Evolutionary conservation across 139 green algal genomes (phyloP).

Genomic region (Chlamydomonas sphaeroides): DNA sequence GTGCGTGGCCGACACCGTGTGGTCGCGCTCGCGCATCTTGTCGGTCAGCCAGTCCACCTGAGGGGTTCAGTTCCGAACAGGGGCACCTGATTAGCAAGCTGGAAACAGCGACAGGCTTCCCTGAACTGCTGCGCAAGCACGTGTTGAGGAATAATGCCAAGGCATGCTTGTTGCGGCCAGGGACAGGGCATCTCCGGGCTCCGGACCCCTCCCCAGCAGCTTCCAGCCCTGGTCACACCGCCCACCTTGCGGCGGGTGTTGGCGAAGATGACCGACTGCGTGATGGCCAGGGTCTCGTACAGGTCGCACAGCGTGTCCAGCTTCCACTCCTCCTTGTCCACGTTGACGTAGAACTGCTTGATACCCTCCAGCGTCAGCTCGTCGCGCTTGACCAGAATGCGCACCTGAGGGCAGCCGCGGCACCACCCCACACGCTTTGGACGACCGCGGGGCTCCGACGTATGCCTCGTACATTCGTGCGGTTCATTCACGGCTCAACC

Average conservation of each 20-base stretch:
- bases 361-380: constrained; percentile 99
- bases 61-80: not conserved
- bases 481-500: no score
- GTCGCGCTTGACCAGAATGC: constrained; percentile 99
- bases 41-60: constrained; percentile 99
- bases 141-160: no score
- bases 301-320: constrained; percentile 99
- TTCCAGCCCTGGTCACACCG: no score
- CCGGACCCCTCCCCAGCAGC: no score
- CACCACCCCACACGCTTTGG: no score
- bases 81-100: no score
- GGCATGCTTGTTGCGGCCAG: no score
- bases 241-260: constrained; percentile 99
- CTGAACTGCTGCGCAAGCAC: no score
- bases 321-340: constrained; percentile 99
- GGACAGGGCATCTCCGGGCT: no score
- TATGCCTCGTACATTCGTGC: no score
- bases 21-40: constrained; percentile 98
- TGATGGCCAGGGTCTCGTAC: constrained; percentile 99
- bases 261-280: constrained; percentile 99
- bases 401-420: constrained; percentile 77
- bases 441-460: no score
- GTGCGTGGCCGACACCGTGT: constrained; percentile 99
- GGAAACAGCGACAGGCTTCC: no score
- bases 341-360: constrained; percentile 98